These are phyloP conservation scores for Neobulgaria alba DNA, from an alignment of 2,329 filamentous ascomycete species.

Conservation along the genomic window DNA sequence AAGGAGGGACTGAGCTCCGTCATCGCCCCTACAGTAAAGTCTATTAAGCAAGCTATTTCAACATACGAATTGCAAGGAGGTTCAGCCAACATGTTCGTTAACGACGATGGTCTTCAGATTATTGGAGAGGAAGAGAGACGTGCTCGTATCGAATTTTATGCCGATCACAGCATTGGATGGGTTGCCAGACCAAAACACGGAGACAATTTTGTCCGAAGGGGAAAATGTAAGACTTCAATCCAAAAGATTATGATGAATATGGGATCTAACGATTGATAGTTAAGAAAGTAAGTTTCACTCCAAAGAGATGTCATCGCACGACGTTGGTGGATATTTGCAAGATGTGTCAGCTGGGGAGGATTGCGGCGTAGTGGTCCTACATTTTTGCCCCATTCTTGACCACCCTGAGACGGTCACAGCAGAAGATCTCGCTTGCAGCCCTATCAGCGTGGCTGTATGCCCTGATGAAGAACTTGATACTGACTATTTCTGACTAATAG, in stretches of 20 bases:
- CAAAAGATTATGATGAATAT: not conserved
- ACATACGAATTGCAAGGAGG: constrained; percentile 71
- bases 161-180: constrained; percentile 62
- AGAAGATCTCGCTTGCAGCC: too few species aligned
- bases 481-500: constrained; percentile 40
- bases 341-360: not conserved
- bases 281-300: constrained; percentile 31
- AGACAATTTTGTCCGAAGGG: constrained; percentile 52
- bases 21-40: constrained; percentile 68
- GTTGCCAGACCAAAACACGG: constrained; percentile 57
- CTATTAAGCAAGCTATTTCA: constrained; percentile 68
- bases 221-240: constrained; percentile 37
- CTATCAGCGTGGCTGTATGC: too few species aligned
- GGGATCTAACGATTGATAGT: constrained; percentile 19
- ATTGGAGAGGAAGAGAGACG: constrained; percentile 52
- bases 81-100: constrained; percentile 70
- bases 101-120: constrained; percentile 66
- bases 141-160: constrained; percentile 59
- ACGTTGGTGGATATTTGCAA: not conserved
- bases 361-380: not conserved
- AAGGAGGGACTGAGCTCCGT: constrained; percentile 72
- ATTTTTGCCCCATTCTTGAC: not conserved
- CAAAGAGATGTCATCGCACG: too few species aligned
- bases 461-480: constrained; percentile 13
- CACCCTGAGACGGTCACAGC: too few species aligned